These are phyloP conservation scores for Paraglomus brasilianum DNA, from an alignment of 192 early-diverging fungal species.

Conservation along the genomic window DNA sequence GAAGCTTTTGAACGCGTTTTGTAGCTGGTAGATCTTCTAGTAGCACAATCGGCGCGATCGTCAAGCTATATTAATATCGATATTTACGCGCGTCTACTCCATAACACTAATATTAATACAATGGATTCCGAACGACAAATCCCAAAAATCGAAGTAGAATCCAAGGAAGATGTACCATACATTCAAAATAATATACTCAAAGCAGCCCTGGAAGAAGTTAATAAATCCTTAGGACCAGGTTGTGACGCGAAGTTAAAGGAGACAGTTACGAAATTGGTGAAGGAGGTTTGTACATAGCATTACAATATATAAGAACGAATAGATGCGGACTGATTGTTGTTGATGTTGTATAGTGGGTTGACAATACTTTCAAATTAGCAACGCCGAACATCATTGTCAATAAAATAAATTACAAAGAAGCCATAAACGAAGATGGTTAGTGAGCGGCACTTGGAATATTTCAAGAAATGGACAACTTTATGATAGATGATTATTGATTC, in stretches of 20 bases:
- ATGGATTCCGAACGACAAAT: not conserved
- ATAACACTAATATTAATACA: no score
- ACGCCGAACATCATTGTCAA: constrained; percentile 17
- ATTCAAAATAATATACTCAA: not conserved
- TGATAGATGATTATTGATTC: no score
- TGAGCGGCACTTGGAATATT: no score
- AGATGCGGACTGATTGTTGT: not conserved
- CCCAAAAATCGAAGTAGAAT: constrained; percentile 6
- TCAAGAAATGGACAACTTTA: no score
- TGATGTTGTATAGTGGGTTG: not conserved
- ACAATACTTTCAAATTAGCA: constrained; percentile 13
- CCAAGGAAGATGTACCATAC: constrained; percentile 4
- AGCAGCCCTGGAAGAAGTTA: not conserved
- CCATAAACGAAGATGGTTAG: constrained; percentile 3
- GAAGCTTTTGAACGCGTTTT: no score
- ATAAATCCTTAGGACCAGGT: not conserved
- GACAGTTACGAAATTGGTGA: not conserved
- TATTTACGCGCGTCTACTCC: no score
- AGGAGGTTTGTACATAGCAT: not conserved
- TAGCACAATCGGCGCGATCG: no score
- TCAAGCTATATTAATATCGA: no score
- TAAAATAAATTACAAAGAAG: constrained; percentile 11
- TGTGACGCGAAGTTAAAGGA: not conserved
- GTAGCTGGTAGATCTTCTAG: no score
- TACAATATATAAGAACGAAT: not conserved